phyloP scores from a whole-genome alignment of 2,329 filamentous ascomycete genomes.

The Scedosporium minutisporum region DNA sequence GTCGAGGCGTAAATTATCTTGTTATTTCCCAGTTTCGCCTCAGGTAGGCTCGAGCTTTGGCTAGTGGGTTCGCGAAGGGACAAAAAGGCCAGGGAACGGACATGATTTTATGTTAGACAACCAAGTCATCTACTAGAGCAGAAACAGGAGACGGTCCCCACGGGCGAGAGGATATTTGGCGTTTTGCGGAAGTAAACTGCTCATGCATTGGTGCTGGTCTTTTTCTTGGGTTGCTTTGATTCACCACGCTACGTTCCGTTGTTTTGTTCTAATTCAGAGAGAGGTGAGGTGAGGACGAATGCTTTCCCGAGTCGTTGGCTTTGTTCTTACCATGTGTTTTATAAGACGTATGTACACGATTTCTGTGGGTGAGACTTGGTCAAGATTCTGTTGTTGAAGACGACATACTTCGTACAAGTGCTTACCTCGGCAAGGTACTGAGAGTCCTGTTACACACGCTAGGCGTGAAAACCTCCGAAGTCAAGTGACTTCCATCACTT shows the following conservation, averaged over 20 bases:
- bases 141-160: not conserved
- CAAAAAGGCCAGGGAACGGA: not conserved
- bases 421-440: not conserved
- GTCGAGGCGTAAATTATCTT: not conserved
- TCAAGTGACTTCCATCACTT: not conserved
- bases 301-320: no score
- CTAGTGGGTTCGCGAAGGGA: not conserved
- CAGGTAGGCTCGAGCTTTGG: not conserved
- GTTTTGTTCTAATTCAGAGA: not conserved
- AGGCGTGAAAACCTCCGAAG: not conserved
- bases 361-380: not conserved
- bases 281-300: no score
- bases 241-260: not conserved
- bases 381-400: no score
- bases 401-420: not conserved
- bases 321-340: no score
- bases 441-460: not conserved
- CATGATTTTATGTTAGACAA: not conserved
- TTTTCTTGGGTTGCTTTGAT: not conserved
- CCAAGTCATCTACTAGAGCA: not conserved
- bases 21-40: not conserved
- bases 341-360: not conserved
- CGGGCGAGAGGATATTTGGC: not conserved
- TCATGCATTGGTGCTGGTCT: not conserved
- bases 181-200: not conserved